Conservation (phyloP, 495 filamentous ascomycete species). For the Lepidopterella palustris region DNA sequence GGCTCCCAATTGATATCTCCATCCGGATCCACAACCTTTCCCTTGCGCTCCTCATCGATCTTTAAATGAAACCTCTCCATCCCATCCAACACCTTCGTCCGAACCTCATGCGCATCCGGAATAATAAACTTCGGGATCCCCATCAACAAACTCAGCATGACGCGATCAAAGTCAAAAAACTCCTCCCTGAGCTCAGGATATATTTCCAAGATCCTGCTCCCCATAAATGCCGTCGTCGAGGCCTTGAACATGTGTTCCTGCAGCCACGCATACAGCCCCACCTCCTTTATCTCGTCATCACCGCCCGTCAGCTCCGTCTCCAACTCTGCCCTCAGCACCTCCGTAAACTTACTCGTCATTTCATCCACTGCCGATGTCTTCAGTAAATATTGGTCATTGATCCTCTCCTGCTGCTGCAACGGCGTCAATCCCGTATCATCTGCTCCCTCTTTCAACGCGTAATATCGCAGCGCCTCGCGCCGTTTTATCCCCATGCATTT, state of each 20-base stretch:
- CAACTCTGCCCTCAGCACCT: neutral
- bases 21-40: constrained; percentile 16
- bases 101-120: constrained; percentile 7
- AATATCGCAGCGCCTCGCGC: neutral
- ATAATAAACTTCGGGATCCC: constrained; percentile 17
- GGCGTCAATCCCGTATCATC: constrained; percentile 8
- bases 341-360: constrained; percentile 16
- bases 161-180: constrained; percentile 24
- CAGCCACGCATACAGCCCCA: constrained; percentile 27
- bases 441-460: neutral
- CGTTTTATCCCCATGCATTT: constrained; percentile 6
- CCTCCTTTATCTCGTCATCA: constrained; percentile 15
- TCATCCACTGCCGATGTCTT: constrained; percentile 22
- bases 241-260: constrained; percentile 23
- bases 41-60: constrained; percentile 11
- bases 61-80: constrained; percentile 19
- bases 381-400: constrained; percentile 21
- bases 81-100: constrained; percentile 10
- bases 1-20: constrained; percentile 21
- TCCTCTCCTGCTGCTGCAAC: constrained; percentile 14
- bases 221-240: constrained; percentile 24
- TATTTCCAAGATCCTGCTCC: constrained; percentile 17
- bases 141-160: constrained; percentile 23
- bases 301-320: neutral
- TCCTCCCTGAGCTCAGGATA: constrained; percentile 17